Base-by-base conservation (phyloP, 345 rosid genomes). In the Eucalyptus erythrocorys region DNA sequence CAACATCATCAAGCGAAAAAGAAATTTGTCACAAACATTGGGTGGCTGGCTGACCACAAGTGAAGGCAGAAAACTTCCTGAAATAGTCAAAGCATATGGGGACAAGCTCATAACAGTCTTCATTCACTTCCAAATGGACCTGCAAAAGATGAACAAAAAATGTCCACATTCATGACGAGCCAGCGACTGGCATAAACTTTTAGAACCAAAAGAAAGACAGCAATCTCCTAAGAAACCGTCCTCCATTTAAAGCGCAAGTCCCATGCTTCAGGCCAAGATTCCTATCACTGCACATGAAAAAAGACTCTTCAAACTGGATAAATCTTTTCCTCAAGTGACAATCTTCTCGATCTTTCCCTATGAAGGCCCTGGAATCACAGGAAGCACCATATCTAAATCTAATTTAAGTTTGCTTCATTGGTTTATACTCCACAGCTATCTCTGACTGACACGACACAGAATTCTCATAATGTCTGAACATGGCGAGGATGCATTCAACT, bases 101-200 rank as follows among this genome's bases (percentile, higher is more conserved):
- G 91, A 87, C 88, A 92, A 89, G 92, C 95, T 91, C 90, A 92
- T 87, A 90, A 90, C 88, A 90, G 66, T 88, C 92, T 90, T 91
- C 92, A 89, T 87, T 89, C 91, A 50, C 64, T 93, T 92, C 91
- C 91, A 92, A 79, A 92, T 84, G 89, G 64, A 93, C 98, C 98
- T 95, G 96, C 96, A 95, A 92, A 91, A 91, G 92, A 92, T 91
- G 87, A 90, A 93, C 89, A 91, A 92, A 91, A 85, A 92, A 91
- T 90, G 90, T 81, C 92, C 91, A 88, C 91, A 90, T 90, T 94
- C 90, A 94, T 90, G 89, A 91, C 91, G 88, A 88, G 92, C 93
- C 90, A 90, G 89, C 66, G 85, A 92, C 87, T 87, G 89, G 90
- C 88, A 88, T 91, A 92, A 92, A 90, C 88, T 88, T 89, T 92